Base-by-base conservation (phyloP, 768 basidiomycete genomes). In the Russula ochroleuca region DNA sequence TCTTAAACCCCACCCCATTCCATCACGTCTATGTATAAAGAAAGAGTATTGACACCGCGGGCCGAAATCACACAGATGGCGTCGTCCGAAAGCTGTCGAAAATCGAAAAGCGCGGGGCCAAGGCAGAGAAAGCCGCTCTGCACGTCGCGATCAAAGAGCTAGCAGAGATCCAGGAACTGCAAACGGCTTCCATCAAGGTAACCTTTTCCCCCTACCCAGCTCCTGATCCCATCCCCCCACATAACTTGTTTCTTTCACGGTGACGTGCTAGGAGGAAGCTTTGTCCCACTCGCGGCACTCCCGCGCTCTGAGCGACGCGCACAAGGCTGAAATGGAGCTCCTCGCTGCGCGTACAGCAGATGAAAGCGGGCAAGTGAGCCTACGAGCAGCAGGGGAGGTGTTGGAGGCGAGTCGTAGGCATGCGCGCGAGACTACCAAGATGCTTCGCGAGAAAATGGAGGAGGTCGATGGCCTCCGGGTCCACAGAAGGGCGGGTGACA, bases 71-170 rank as follows among this genome's bases (percentile, higher is more conserved):
- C 60, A 2, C 66, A 89, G 87, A 73, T 56, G 83, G 80, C 67
- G 83, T 88, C 52, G 80, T 81, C 8, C 84, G 81, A 68, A 78
- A 76, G 43, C 75, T 92, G 40, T 82, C 85, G 8, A 91, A 84
- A 70, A 81, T 93, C 40, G 83, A 92, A 69, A 85, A 82, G 73
- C 73, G 78, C 1, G 91, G 91, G 73, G 86, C 80, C 1, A 85
- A 84, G 70, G 78, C 81, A 1, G 89, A 92, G 73, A 84, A 84
- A 71, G 77, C 80, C 64, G 80, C 87, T 0, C 73, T 94, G 23
- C 73, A 76, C 23, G 76, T 82, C 5, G 83, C 86, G 4, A 79
- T 92, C 68, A 80, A 78, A 59, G 86, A 88, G 65, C 82, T 92
- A 23, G 80, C 80, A 3, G 77, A 83, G 33, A 73, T 92, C n/a